phyloP scores from a whole-genome alignment of 371 early-diverging fungal species.

The Sporodiniella umbellata region DNA sequence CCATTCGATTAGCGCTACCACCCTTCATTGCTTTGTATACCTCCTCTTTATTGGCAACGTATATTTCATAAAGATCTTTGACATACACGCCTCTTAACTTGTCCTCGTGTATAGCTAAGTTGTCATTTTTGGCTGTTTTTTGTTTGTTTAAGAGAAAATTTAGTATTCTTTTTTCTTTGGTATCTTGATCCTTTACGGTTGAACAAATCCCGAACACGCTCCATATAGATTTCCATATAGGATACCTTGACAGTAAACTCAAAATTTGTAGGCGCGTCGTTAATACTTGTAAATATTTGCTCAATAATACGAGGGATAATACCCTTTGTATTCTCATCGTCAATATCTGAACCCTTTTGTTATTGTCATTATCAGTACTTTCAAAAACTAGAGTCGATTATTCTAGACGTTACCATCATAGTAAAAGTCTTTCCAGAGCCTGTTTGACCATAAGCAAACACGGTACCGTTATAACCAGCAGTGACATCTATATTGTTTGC shows the following conservation, averaged over 20 bases:
- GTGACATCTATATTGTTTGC: slow-evolving; percentile 62
- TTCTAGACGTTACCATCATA: slow-evolving; percentile 82
- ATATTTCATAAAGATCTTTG: slow-evolving; percentile 91
- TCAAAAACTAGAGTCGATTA: not conserved
- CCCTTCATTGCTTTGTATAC: slow-evolving; percentile 93
- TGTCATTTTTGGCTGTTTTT: slow-evolving; percentile 80
- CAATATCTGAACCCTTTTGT: slow-evolving; percentile 79
- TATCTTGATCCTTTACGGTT: slow-evolving; percentile 60
- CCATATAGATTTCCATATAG: slow-evolving; percentile 99
- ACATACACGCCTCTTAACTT: slow-evolving; percentile 94
- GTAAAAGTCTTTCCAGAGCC: slow-evolving; percentile 99
- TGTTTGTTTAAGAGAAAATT: not conserved
- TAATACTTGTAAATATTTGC: slow-evolving; percentile 84
- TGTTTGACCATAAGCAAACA: slow-evolving; percentile 99
- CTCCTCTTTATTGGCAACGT: slow-evolving; percentile 90
- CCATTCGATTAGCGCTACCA: slow-evolving; percentile 87
- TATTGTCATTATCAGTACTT: not conserved
- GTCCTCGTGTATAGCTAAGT: slow-evolving; percentile 94
- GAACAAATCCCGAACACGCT: slow-evolving; percentile 95
- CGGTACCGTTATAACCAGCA: slow-evolving; percentile 93
- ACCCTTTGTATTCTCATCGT: slow-evolving; percentile 86
- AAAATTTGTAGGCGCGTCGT: slow-evolving; percentile 80
- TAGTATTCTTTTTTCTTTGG: not conserved
- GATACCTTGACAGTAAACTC: slow-evolving; percentile 93
- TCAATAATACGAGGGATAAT: slow-evolving; percentile 93